These are phyloP conservation scores for Neospora caninum DNA, from an alignment of 169 alveolate species.

Conservation along the genomic window DNA sequence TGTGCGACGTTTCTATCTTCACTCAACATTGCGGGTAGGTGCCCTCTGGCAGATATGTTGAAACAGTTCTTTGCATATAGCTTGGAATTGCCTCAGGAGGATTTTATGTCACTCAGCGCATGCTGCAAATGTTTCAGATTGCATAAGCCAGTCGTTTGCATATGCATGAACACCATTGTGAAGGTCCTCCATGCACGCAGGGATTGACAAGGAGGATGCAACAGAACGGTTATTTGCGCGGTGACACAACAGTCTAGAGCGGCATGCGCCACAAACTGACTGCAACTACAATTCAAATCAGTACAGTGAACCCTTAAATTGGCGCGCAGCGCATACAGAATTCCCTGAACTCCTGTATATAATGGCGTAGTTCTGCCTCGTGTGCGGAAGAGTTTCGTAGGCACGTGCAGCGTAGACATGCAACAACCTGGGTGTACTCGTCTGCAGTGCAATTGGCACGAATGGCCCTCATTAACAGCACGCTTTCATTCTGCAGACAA, in stretches of 20 bases:
- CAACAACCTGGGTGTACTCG: neutral
- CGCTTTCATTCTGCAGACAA: neutral
- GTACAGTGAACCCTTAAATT: neutral
- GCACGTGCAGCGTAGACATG: neutral
- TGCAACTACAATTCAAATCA: too few relatives aligned
- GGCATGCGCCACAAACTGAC: too few relatives aligned
- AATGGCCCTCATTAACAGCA: neutral
- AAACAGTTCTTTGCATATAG: neutral
- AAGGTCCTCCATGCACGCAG: too few relatives aligned
- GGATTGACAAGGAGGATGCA: too few relatives aligned
- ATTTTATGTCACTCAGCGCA: conserved; percentile 91
- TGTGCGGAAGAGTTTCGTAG: neutral
- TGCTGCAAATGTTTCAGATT: conserved; percentile 91
- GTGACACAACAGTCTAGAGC: too few relatives aligned
- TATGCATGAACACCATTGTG: neutral
- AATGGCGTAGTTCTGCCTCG: neutral
- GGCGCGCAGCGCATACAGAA: neutral
- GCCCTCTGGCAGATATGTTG: neutral
- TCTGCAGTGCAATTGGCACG: neutral
- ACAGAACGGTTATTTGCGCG: too few relatives aligned
- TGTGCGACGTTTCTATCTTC: conserved; percentile 67
- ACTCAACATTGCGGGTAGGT: conserved; percentile 72
- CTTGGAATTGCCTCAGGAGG: conserved; percentile 80
- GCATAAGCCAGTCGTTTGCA: neutral
- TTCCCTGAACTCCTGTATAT: neutral